phyloP scores from a whole-genome alignment of 768 basidiomycete genomes.

The Naganishia randhawae region DNA sequence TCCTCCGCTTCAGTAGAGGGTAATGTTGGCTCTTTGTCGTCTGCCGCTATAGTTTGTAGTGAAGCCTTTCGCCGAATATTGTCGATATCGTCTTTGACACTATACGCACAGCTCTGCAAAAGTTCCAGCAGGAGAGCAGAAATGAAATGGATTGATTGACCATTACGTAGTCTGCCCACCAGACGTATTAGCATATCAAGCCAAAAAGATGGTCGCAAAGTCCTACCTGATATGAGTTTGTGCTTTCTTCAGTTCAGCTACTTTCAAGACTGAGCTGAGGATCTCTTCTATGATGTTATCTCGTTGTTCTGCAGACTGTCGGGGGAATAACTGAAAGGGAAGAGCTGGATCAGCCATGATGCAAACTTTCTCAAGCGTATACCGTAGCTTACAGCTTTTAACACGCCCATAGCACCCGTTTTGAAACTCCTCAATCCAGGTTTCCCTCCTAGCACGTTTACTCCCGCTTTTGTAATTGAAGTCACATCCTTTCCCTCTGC shows the following conservation, averaged over 20 bases:
- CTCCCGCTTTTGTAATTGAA: constrained; percentile 58
- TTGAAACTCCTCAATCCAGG: constrained; percentile 77
- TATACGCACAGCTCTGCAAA: constrained; percentile 90
- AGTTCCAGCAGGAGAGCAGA: constrained; percentile 90
- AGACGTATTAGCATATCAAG: neutral
- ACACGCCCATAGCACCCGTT: constrained; percentile 73
- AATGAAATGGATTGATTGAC: constrained; percentile 84
- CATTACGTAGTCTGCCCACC: constrained; percentile 71
- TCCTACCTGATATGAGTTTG: constrained; percentile 77
- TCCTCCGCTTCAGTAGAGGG: constrained; percentile 24
- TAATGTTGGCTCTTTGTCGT: constrained; percentile 58
- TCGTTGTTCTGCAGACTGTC: constrained; percentile 75
- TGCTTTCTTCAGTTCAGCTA: constrained; percentile 83
- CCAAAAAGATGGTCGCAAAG: neutral
- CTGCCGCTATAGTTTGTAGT: constrained; percentile 53
- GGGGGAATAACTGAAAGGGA: constrained; percentile 72
- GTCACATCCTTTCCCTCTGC: constrained; percentile 58
- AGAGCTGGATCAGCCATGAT: neutral
- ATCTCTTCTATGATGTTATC: constrained; percentile 99
- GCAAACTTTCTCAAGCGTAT: constrained; percentile 2
- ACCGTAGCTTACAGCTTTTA: constrained; percentile 68
- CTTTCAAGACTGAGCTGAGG: constrained; percentile 77
- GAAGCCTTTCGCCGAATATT: constrained; percentile 47
- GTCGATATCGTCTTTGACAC: constrained; percentile 56
- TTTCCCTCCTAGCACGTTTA: constrained; percentile 62